Evolutionary conservation across 768 basidiomycete species (phyloP), one percentile per base, ranked within the genome.

Genomic region (Suillus luteus): DNA sequence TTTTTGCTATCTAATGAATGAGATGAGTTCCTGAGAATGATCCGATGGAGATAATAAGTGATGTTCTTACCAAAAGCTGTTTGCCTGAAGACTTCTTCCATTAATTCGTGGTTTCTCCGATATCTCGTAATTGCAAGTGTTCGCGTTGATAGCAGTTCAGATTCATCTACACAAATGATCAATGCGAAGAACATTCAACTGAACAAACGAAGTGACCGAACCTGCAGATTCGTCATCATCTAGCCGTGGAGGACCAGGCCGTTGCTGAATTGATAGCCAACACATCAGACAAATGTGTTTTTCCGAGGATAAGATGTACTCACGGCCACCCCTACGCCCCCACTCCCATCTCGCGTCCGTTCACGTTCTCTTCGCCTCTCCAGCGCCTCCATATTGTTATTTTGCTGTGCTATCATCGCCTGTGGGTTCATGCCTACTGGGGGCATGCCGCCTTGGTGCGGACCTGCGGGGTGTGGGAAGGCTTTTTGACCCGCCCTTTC

Each of bases 51-150:
- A n/a, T n/a, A 6, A 2, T 15, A 0, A 7, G 14, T 15, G 9
- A 51, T 2, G 10, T 41, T 33, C 43, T 55, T 58, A 67, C 91
- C 85, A 68, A 86, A 89, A 1, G 88, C 89, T 27, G 92, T 91
- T 67, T 85, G 83, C 66, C 80, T 81, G 74, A 94, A 93, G 1
- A 94, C 88, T 49, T 89, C 89, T 70, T 89, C 89, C 91, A 94
- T 94, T 64, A 89, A 79, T 51, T 92, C 92, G 69, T 93, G 91
- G 69, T 94, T 94, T 7, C 91, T 86, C 67, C 82, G 84, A 70
- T 92, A 94, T 41, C 92, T 82, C 19, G 86, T 83, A 41, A 90
- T 69, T 8, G 92, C 89, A 17, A 93, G 80, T 2, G 90, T 85
- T 49, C 89, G 83, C 2, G 89, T 86, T 0, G 92, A 89, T 64